phyloP scores from a whole-genome alignment of 495 filamentous ascomycete species.

The Penicillium egyptiacum region DNA sequence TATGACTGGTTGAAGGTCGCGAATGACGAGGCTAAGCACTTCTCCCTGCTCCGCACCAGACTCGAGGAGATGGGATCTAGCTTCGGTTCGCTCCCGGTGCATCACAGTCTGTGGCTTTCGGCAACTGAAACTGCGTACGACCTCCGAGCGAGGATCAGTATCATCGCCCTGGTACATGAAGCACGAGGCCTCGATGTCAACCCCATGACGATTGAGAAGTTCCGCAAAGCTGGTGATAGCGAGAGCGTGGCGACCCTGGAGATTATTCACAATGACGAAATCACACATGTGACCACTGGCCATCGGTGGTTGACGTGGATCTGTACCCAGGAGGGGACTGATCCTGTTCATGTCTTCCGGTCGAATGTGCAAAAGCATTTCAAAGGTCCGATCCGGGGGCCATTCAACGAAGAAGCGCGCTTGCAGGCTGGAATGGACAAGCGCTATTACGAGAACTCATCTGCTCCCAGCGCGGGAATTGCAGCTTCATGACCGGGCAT shows the following conservation, averaged over 20 bases:
- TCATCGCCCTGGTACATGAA: conserved; percentile 54
- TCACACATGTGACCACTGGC: conserved; percentile 56
- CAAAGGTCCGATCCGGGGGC: conserved; percentile 45
- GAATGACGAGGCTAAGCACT: conserved; percentile 55
- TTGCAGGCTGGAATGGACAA: conserved; percentile 51
- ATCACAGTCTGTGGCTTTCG: conserved; percentile 53
- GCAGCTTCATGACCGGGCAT: conserved; percentile 14
- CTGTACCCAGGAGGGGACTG: conserved; percentile 49
- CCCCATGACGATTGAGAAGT: conserved; percentile 55
- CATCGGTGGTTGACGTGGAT: conserved; percentile 56
- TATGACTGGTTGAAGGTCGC: conserved; percentile 57
- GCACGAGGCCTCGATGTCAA: conserved; percentile 55
- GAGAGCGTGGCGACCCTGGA: conserved; percentile 48
- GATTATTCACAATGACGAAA: conserved; percentile 55
- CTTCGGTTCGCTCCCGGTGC: conserved; percentile 52
- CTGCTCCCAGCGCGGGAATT: conserved; percentile 2
- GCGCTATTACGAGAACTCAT: conserved; percentile 42
- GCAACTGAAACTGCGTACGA: conserved; percentile 48
- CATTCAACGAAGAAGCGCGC: conserved; percentile 52
- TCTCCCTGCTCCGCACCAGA: conserved; percentile 50
- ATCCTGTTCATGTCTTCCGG: conserved; percentile 53
- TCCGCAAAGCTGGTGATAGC: conserved; percentile 44
- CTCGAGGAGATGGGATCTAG: conserved; percentile 51
- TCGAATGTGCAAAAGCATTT: conserved; percentile 51
- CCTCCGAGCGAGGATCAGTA: conserved; percentile 51